A percentile compares a stretch with the other conserved stretches of the same genome.
Evolutionary conservation across 2,329 filamentous ascomycete species (phyloP).

Genomic region (Verticillium zaregamsianum): DNA sequence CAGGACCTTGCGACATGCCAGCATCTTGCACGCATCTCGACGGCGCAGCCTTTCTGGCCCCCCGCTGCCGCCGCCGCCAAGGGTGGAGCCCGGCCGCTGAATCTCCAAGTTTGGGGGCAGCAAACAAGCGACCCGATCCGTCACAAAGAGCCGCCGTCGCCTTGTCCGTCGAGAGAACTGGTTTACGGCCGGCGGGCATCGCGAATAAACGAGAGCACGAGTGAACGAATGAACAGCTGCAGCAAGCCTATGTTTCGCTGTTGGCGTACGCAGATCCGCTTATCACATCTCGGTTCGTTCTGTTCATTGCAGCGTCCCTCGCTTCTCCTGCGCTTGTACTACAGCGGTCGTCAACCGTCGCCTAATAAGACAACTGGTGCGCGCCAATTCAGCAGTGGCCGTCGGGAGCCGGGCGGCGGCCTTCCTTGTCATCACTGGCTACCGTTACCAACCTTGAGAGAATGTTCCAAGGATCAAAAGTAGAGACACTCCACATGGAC

Average conservation of each 20-base stretch:
- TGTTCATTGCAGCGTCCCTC: neutral
- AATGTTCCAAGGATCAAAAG: neutral
- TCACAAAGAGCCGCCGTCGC: conserved; percentile 10
- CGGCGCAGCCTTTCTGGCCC: neutral
- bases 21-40: neutral
- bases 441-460: neutral
- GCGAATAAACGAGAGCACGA: neutral
- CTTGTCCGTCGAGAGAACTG: neutral
- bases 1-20: neutral
- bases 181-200: neutral
- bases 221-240: neutral
- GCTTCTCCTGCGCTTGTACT: neutral
- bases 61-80: neutral
- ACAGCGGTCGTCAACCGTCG: neutral
- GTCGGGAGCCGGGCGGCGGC: neutral
- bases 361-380: neutral
- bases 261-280: neutral
- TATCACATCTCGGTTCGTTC: neutral
- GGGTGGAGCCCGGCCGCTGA: neutral
- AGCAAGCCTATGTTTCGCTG: neutral
- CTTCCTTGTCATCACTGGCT: neutral
- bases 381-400: neutral
- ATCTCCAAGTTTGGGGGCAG: conserved; percentile 12
- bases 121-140: conserved; percentile 14
- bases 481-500: too few species aligned